phyloP scores from a whole-genome alignment of 768 basidiomycete genomes.

The Tricholoma hemisulphureum region DNA sequence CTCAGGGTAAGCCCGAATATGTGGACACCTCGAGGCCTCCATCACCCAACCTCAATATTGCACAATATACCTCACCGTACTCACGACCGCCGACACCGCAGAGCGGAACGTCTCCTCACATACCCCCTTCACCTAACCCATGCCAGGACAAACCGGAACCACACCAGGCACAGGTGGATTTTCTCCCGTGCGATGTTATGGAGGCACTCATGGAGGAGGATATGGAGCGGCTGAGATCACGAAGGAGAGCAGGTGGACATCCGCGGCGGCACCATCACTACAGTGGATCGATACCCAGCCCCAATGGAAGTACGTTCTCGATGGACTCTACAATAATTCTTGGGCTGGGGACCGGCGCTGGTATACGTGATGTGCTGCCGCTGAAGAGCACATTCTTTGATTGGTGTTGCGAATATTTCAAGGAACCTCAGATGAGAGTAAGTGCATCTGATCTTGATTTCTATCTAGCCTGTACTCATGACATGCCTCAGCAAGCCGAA shows the following conservation, averaged over 20 bases:
- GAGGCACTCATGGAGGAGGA: constrained; percentile 91
- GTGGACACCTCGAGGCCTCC: constrained; percentile 64
- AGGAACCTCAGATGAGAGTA: constrained; percentile 98
- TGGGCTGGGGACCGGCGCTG: constrained; percentile 76
- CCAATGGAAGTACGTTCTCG: constrained; percentile 75
- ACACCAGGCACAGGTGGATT: constrained; percentile 45
- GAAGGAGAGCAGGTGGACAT: constrained; percentile 47
- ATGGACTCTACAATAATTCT: constrained; percentile 72
- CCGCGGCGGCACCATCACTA: constrained; percentile 41
- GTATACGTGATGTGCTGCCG: constrained; percentile 83
- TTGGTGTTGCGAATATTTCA: constrained; percentile 97
- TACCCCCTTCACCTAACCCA: constrained; percentile 24
- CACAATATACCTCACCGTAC: constrained; percentile 77
- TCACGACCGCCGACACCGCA: constrained; percentile 50
- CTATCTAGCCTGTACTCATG: constrained; percentile 10
- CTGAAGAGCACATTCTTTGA: constrained; percentile 92
- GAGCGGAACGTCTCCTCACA: constrained; percentile 16
- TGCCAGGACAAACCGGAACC: constrained; percentile 29
- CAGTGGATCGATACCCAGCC: constrained; percentile 55
- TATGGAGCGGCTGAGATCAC: constrained; percentile 82
- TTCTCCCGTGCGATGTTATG: constrained; percentile 76
- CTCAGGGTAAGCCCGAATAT: constrained; percentile 24
- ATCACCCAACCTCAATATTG: constrained; percentile 75
- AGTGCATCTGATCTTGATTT: constrained; percentile 19
- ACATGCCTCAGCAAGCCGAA: constrained; percentile 71